phyloP scores from a whole-genome alignment of 148 eudicot species.

The Persicaria tinctoria region DNA sequence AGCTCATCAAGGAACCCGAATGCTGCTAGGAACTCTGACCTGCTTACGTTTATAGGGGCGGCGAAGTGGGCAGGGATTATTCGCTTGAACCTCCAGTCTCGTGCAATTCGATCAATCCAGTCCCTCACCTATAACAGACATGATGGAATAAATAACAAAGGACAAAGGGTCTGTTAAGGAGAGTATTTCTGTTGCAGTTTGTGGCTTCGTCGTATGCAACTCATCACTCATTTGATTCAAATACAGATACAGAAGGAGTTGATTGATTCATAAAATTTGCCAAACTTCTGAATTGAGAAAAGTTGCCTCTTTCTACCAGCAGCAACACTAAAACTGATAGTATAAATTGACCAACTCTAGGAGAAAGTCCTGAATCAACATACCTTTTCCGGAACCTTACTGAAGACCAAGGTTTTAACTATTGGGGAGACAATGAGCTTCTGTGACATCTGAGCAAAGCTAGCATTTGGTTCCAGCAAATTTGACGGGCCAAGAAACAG shows the following conservation, averaged over 20 bases:
- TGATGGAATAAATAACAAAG: background rate
- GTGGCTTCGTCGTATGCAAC: too few relatives aligned
- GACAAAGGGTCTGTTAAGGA: background rate
- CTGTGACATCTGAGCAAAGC: constrained; percentile 91
- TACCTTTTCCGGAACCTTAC: constrained; percentile 99
- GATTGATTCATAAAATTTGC: background rate
- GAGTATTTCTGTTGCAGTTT: background rate
- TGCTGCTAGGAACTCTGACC: constrained; percentile 85
- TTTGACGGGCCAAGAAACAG: constrained; percentile 96
- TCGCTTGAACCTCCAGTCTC: constrained; percentile 92
- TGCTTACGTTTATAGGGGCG: constrained; percentile 78
- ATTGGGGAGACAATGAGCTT: constrained; percentile 97
- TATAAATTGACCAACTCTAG: too few relatives aligned
- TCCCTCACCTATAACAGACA: constrained; percentile 55
- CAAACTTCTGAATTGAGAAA: background rate
- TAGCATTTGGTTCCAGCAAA: constrained; percentile 85
- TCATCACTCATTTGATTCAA: too few relatives aligned
- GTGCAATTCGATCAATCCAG: constrained; percentile 74
- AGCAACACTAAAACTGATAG: background rate
- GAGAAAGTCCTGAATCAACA: constrained; percentile 6
- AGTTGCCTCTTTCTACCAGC: too few relatives aligned
- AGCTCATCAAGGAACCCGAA: constrained; percentile 89
- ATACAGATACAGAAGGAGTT: background rate
- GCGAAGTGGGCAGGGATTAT: constrained; percentile 96
- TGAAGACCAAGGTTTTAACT: constrained; percentile 91